Conservation (phyloP, 352 stramenopile species). For the Elongisporangium prolatum region DNA sequence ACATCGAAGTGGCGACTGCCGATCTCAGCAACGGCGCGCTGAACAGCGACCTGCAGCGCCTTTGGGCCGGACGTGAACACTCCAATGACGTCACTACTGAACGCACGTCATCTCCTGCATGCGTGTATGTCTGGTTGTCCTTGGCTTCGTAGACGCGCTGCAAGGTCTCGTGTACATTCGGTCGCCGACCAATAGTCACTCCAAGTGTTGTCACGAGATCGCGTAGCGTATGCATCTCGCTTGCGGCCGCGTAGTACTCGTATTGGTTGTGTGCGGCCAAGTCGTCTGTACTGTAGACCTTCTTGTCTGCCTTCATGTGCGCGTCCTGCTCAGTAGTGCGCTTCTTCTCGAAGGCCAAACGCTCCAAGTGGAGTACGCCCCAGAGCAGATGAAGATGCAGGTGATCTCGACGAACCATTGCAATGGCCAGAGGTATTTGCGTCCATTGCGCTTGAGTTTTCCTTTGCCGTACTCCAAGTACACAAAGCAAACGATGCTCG, state of each 20-base stretch:
- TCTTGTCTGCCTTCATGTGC: neutral
- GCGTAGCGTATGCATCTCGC: neutral
- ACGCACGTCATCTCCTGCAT: neutral
- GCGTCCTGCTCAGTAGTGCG: neutral
- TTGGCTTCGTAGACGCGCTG: neutral
- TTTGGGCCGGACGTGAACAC: slow-evolving; percentile 19
- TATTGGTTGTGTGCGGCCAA: neutral
- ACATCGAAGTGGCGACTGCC: slow-evolving; percentile 18
- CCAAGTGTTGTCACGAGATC: slow-evolving; percentile 4
- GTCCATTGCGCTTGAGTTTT: slow-evolving; percentile 2
- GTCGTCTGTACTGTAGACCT: neutral
- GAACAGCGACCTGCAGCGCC: slow-evolving; percentile 9
- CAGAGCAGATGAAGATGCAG: slow-evolving; percentile 5
- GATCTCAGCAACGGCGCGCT: slow-evolving; percentile 9
- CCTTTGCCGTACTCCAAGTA: slow-evolving; percentile 6
- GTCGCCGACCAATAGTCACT: slow-evolving; percentile 1
- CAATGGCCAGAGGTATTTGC: slow-evolving; percentile 6
- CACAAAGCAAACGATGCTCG: neutral
- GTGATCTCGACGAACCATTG: slow-evolving; percentile 10
- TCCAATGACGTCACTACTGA: slow-evolving; percentile 6
- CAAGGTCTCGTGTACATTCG: neutral
- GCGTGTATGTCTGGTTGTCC: neutral
- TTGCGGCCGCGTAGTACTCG: neutral
- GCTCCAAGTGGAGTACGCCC: neutral
- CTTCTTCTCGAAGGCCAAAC: slow-evolving; percentile 6